Base-by-base conservation (phyloP, 768 basidiomycete species). In the Russula foetens region DNA sequence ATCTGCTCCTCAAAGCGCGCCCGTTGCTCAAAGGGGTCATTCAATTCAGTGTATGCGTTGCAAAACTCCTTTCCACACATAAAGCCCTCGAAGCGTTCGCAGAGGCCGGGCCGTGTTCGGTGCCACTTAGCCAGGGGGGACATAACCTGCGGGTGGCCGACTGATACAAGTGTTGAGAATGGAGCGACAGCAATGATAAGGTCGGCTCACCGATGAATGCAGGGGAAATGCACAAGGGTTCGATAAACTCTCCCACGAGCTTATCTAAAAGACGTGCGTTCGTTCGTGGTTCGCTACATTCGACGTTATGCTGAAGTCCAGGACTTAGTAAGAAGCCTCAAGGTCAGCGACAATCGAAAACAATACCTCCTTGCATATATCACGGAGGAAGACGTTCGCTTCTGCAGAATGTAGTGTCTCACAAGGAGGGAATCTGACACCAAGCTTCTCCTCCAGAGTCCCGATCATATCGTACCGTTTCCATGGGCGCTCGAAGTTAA, bases 121-220 rank as follows among this genome's bases (percentile, higher is more conserved):
- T 98, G 95, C 83, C 90, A 92, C 78, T 99, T 99, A 73, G 97
- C 97, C 38, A 99, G 85, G 3, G 97, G 97, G 0, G 96, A 98
- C 97, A 99, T 99, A 66, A 98, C 92, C 77, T 98, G 95, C 17
- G 97, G 97, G 75, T 98, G 97, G 31, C 97, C 97, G 63, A 96
- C 94, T 88, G 54, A 38, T 44, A 48, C n/a, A 23, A 11, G 44
- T 24, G 28, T 35, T n/a, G 58, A 31, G 19, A 24, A 53, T 19
- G 28, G 17, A 23, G 28, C 33, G 23, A 24, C 45, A 29, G 23
- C 33, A 58, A 6, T 29, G 59, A 47, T 51, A 26, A 44, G 19
- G 52, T 21, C 28, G 11, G 68, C 79, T 49, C 67, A 88, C 90
- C 86, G 67, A 99, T 98, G 81, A 99, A 99, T 5, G 95, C 80